These are phyloP conservation scores for Lomentospora prolificans DNA, from an alignment of 2,329 filamentous ascomycete genomes.

Conservation along the genomic window DNA sequence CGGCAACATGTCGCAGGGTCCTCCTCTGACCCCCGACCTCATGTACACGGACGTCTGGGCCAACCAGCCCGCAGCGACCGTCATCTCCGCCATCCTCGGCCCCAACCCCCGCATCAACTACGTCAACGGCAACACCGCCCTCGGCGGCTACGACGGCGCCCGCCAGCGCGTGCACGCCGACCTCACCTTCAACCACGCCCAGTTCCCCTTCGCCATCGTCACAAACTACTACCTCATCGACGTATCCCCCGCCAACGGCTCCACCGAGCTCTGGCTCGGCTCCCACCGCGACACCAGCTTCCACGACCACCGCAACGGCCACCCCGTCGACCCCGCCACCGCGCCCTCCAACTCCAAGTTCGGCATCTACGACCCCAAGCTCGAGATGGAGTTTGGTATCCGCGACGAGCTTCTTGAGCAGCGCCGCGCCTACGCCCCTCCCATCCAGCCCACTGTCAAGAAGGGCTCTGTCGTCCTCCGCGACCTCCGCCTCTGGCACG, in stretches of 20 bases:
- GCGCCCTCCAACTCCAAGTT: neutral
- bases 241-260: conserved; percentile 13
- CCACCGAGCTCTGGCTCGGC: conserved; percentile 13
- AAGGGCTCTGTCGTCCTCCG: conserved; percentile 13
- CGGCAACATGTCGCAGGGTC: conserved; percentile 14
- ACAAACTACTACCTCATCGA: conserved; percentile 11
- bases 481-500: conserved; percentile 15
- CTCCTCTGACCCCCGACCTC: conserved; percentile 12
- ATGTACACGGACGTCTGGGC: conserved; percentile 13
- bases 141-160: conserved; percentile 8
- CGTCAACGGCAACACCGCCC: conserved; percentile 10
- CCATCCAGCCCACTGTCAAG: conserved; percentile 11
- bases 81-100: conserved; percentile 7
- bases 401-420: conserved; percentile 9
- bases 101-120: conserved; percentile 10
- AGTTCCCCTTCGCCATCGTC: conserved; percentile 10
- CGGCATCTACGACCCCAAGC: conserved; percentile 3
- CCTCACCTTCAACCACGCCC: conserved; percentile 9
- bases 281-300: conserved; percentile 10
- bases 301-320: conserved; percentile 11
- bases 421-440: conserved; percentile 7
- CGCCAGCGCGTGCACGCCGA: conserved; percentile 11
- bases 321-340: neutral
- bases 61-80: conserved; percentile 9
- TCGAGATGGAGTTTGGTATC: conserved; percentile 9